These are phyloP conservation scores for Calonectria hongkongensis DNA, from an alignment of 2,329 filamentous ascomycete species.

Conservation along the genomic window DNA sequence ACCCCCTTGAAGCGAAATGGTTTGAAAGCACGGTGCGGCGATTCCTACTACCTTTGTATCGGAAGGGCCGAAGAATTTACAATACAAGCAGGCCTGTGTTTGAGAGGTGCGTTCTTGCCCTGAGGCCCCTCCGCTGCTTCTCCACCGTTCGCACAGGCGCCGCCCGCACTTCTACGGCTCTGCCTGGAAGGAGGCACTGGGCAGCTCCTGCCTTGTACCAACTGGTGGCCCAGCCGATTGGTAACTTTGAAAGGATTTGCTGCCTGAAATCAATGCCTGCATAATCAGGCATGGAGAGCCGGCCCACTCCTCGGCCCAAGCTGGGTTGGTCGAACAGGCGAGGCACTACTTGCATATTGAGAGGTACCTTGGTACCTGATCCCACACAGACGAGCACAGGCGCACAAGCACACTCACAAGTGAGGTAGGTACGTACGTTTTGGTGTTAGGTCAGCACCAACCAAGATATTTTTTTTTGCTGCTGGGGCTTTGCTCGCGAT, in stretches of 20 bases:
- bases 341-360: not conserved
- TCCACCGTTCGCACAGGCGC: slow-evolving; percentile 21
- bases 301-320: slow-evolving; percentile 8
- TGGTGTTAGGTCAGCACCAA: slow-evolving; percentile 52
- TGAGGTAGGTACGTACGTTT: slow-evolving; percentile 21
- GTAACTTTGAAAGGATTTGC: not conserved
- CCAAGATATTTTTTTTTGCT: slow-evolving; percentile 52
- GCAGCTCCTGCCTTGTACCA: not conserved
- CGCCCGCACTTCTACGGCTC: not conserved
- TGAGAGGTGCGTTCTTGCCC: slow-evolving; percentile 15
- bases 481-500: slow-evolving; percentile 49
- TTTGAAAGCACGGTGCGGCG: not conserved
- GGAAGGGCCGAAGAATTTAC: slow-evolving; percentile 1
- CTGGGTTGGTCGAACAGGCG: slow-evolving; percentile 13
- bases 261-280: slow-evolving; percentile 21
- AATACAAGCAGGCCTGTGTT: not conserved
- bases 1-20: not conserved
- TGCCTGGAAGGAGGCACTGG: not conserved
- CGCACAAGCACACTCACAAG: slow-evolving; percentile 27
- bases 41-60: not conserved
- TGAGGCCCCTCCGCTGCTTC: slow-evolving; percentile 4
- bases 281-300: slow-evolving; percentile 2
- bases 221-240: slow-evolving; percentile 17
- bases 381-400: slow-evolving; percentile 15
- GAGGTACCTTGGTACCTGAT: slow-evolving; percentile 17